Conservation (phyloP, 805 yeast genomes). For the Yamadazyma endophytica region DNA sequence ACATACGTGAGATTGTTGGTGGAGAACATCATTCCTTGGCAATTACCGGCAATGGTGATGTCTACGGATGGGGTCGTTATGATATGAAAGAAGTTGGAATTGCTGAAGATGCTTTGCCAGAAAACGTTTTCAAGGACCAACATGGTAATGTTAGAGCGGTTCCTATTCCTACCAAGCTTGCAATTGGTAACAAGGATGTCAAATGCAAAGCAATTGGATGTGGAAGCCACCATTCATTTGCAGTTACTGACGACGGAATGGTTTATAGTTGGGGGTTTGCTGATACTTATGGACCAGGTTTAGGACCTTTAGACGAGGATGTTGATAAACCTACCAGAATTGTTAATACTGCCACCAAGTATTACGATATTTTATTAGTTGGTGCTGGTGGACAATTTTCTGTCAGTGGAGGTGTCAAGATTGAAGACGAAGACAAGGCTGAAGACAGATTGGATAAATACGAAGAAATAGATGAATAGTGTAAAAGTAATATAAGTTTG, state of each 20-base stretch:
- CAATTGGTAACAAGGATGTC: slow-evolving; percentile 28
- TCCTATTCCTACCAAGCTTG: slow-evolving; percentile 75
- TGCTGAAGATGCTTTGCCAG: slow-evolving; percentile 60
- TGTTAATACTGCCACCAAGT: slow-evolving; percentile 88
- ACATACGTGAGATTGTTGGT: slow-evolving; percentile 64
- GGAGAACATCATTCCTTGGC: slow-evolving; percentile 95
- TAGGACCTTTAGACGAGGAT: slow-evolving; percentile 88
- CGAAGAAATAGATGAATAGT: slow-evolving; percentile 43
- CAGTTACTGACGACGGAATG: slow-evolving; percentile 77
- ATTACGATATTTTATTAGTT: slow-evolving; percentile 61
- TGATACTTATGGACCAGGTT: slow-evolving; percentile 93
- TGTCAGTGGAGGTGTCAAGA: slow-evolving; percentile 76
- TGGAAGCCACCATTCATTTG: slow-evolving; percentile 92
- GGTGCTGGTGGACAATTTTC: slow-evolving; percentile 99
- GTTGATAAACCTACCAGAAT: slow-evolving; percentile 85
- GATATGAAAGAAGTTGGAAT: slow-evolving; percentile 95
- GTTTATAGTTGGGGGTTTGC: slow-evolving; percentile 98
- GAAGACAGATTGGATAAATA: slow-evolving; percentile 49
- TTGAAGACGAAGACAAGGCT: slow-evolving; percentile 46
- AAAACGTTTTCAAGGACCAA: slow-evolving; percentile 68
- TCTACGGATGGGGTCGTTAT: slow-evolving; percentile 84
- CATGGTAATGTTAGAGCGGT: slow-evolving; percentile 80
- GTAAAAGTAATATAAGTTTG: too few species aligned
- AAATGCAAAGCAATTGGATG: slow-evolving; percentile 52
- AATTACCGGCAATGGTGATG: slow-evolving; percentile 63